phyloP scores from a whole-genome alignment of 1,284 basidiomycete genomes.

The Gymnopus androsaceus region DNA sequence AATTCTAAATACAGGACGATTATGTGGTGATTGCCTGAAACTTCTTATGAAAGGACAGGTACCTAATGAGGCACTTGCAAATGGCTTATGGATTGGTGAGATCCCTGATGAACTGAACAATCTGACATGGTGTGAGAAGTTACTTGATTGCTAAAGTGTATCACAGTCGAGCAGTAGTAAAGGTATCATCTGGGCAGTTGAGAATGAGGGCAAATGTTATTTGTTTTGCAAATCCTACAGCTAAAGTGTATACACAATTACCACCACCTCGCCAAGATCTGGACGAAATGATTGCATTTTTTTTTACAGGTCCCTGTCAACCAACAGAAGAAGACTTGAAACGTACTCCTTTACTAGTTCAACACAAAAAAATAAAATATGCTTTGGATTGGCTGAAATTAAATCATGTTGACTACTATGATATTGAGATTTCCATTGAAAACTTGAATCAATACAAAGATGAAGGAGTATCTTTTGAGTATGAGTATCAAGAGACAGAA shows the following conservation, averaged over 20 bases:
- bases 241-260: conserved; percentile 25
- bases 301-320: neutral
- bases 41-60: too few relatives aligned
- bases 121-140: conserved; percentile 26
- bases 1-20: too few relatives aligned
- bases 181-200: conserved; percentile 12
- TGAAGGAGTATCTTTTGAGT: neutral
- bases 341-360: conserved; percentile 28
- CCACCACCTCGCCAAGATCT: neutral
- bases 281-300: neutral
- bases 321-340: conserved; percentile 22
- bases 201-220: conserved; percentile 25
- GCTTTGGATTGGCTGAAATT: conserved; percentile 34
- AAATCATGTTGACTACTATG: conserved; percentile 31
- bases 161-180: too few relatives aligned
- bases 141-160: conserved; percentile 20
- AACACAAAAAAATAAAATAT: conserved; percentile 19
- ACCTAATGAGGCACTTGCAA: conserved; percentile 32
- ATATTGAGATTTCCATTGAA: conserved; percentile 23
- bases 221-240: conserved; percentile 16
- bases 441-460: neutral
- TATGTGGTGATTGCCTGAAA: too few relatives aligned
- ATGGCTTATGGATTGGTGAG: conserved; percentile 40
- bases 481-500: neutral
- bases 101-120: conserved; percentile 30